Evolutionary conservation across 2,329 filamentous ascomycete species (phyloP).

Genomic region (Ilyonectria mors-panacis): DNA sequence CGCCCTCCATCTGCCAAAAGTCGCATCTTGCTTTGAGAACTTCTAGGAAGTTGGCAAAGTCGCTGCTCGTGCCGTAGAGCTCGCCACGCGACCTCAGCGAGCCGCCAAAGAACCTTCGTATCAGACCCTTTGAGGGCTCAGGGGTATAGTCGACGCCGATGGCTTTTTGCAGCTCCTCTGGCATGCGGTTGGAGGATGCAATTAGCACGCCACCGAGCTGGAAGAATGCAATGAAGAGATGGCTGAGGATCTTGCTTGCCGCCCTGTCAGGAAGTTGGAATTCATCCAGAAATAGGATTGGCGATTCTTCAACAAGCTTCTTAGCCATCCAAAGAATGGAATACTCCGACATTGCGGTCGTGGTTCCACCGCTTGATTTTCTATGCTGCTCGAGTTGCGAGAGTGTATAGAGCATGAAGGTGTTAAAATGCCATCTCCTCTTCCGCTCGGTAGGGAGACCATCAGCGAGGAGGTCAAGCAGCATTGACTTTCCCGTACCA

Average conservation of each 20-base stretch:
- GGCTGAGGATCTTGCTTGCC: conserved; percentile 83
- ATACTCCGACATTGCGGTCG: conserved; percentile 63
- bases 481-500: conserved; percentile 87
- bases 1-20: conserved; percentile 87
- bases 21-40: conserved; percentile 84
- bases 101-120: conserved; percentile 64
- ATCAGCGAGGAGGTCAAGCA: conserved; percentile 86
- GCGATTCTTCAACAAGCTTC: conserved; percentile 81
- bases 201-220: conserved; percentile 86
- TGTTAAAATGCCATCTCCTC: conserved; percentile 86
- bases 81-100: conserved; percentile 58
- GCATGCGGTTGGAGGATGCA: conserved; percentile 87
- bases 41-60: conserved; percentile 83
- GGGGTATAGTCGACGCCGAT: conserved; percentile 78
- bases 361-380: conserved; percentile 48
- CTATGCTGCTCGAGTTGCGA: conserved; percentile 79
- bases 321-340: conserved; percentile 81
- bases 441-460: conserved; percentile 82
- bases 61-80: conserved; percentile 73
- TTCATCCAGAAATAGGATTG: conserved; percentile 85
- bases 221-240: conserved; percentile 85
- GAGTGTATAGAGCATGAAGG: conserved; percentile 85
- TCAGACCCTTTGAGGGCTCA: conserved; percentile 67
- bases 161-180: conserved; percentile 84
- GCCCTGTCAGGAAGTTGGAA: conserved; percentile 87